These are phyloP conservation scores for Ascochyta fabae DNA, from an alignment of 2,329 filamentous ascomycete genomes.

Conservation along the genomic window DNA sequence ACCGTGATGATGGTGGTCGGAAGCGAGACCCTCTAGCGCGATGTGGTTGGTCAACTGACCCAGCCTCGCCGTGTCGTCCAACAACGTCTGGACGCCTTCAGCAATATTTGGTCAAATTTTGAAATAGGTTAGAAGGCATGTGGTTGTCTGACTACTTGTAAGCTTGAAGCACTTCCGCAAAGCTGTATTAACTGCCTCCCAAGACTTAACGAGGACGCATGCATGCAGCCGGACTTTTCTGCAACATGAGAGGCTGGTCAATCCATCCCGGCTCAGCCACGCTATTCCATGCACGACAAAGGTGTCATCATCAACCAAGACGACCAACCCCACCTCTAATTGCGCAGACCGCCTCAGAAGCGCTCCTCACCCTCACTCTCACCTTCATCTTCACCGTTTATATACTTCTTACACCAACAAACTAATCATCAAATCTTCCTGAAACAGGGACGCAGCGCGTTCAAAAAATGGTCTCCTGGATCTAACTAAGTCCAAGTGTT, in stretches of 20 bases:
- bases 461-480: not conserved
- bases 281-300: slow-evolving; percentile 13
- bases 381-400: not conserved
- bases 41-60: slow-evolving; percentile 21
- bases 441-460: slow-evolving; percentile 6
- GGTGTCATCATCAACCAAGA: not conserved
- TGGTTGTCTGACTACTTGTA: too few species aligned
- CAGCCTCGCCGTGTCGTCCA: slow-evolving; percentile 10
- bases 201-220: too few species aligned
- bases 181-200: too few species aligned
- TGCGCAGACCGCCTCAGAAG: not conserved
- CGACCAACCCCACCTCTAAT: not conserved
- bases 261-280: too few species aligned
- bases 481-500: too few species aligned
- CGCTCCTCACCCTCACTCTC: not conserved
- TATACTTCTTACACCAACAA: not conserved
- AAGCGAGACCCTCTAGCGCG: slow-evolving; percentile 7
- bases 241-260: too few species aligned
- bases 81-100: not conserved
- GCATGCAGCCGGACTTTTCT: too few species aligned
- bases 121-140: not conserved
- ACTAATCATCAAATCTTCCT: not conserved
- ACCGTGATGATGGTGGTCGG: slow-evolving; percentile 18
- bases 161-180: too few species aligned
- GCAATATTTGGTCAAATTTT: not conserved